Conservation (phyloP, 805 yeast species). For the Scheffersomyces lignosus region DNA sequence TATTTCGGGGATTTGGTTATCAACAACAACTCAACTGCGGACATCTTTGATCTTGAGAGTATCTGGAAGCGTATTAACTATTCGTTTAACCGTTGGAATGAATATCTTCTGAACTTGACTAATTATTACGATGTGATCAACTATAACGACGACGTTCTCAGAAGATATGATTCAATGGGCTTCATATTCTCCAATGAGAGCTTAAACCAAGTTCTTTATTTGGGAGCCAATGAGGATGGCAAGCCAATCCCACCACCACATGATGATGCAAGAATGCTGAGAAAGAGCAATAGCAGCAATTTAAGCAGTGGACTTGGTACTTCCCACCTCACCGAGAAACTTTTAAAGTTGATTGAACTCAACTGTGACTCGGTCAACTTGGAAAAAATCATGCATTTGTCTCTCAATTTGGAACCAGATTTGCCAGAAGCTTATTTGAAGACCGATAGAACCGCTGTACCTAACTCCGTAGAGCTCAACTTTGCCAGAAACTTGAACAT, state of each 20-base stretch:
- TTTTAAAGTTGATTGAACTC: conserved; percentile 46
- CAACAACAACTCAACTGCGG: conserved; percentile 29
- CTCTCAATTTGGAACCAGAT: conserved; percentile 66
- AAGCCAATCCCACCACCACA: conserved; percentile 18
- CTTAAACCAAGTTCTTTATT: conserved; percentile 41
- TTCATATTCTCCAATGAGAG: conserved; percentile 45
- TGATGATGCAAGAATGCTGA: conserved; percentile 5
- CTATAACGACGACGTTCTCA: conserved; percentile 41
- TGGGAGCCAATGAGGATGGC: conserved; percentile 38
- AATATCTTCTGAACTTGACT: conserved; percentile 52
- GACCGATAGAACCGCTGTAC: conserved; percentile 1
- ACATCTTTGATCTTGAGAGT: conserved; percentile 58
- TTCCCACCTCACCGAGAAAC: conserved; percentile 33
- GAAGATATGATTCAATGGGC: conserved; percentile 41
- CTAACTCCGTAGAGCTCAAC: conserved; percentile 4
- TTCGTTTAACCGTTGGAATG: conserved; percentile 82
- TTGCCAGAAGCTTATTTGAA: conserved; percentile 38
- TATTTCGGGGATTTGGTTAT: conserved; percentile 85
- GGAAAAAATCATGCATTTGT: conserved; percentile 59
- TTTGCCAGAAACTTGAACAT: conserved; percentile 10
- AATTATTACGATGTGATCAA: conserved; percentile 42
- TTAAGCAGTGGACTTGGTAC: conserved; percentile 4
- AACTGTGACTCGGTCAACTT: conserved; percentile 48
- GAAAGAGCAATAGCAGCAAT: background rate
- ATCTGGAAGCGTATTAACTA: conserved; percentile 67